Base-by-base conservation (phyloP, 2,329 filamentous ascomycete genomes). In the Penicillium sp. region DNA sequence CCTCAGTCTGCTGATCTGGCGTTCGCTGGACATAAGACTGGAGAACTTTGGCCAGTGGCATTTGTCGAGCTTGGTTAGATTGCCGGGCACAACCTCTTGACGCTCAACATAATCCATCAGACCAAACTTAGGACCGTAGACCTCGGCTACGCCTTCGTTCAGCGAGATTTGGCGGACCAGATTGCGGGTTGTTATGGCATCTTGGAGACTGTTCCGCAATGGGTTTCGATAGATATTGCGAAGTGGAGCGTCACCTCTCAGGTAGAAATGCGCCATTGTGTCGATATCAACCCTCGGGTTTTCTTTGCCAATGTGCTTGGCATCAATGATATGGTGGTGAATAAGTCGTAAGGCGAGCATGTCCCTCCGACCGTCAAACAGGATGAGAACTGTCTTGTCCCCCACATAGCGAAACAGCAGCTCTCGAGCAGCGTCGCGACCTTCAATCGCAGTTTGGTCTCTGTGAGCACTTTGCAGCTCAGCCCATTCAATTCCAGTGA, bases 401-500 rank as follows among this genome's bases (percentile, higher is more conserved):
- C 75, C 73, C 4, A 83, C 71, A 49, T 75, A 79, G 10, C 67
- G 61, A 69, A 75, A 80, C 0, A 83, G 52, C 2, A 69, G 71
- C 2, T 65, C 53, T 1, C 80, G 71, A 0, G 80, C 80, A 3
- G 67, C 71, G 24, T 74, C 68, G 3, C 71, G 68, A 0, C 81
- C 81, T 2, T 71, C 55, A 0, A 83, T 56, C 40, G 74, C 78
- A n/a, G 34, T n/a, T 1, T 62, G 64, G 0, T 66, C 29, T 6
- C 21, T 5, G 0, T 36, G 36, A 1, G 57, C 59, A 3, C 56
- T 4, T 53, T 58, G 2, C 62, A 66, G 1, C 67, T 65, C 3
- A 75, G 76, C 0, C 67, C 56, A 2, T 72, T 72, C 75, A 2
- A 85, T 75, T 1, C 82, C 82, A 0, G 81, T 82, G 55, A 67